Conservation (phyloP, 176 grass and related monocot genomes). For the Dendrocalamus sinicus region DNA sequence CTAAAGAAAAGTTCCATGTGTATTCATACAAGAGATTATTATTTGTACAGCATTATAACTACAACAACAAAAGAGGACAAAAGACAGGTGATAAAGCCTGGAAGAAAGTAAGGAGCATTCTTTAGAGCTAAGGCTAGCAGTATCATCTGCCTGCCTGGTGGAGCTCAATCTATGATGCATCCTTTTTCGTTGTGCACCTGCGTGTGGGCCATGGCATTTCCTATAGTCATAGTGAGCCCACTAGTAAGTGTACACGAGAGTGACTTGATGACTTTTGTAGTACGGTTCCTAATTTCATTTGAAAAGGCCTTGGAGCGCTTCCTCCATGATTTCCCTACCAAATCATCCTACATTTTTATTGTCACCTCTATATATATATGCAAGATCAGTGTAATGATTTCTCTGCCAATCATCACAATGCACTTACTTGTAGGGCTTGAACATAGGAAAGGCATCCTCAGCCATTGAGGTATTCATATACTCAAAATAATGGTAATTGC, state of each 20-base stretch:
- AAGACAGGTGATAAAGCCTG: constrained; percentile 31
- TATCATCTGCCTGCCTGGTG: constrained; percentile 16
- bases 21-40: neutral
- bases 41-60: constrained; percentile 13
- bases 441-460: constrained; percentile 31
- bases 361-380: constrained; percentile 6
- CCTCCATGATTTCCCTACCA: constrained; percentile 49
- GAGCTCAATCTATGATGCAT: constrained; percentile 33
- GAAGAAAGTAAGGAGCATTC: constrained; percentile 36
- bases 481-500: neutral
- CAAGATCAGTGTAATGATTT: constrained; percentile 30
- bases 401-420: constrained; percentile 28
- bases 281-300: constrained; percentile 31
- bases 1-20: neutral
- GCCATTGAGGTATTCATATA: constrained; percentile 6
- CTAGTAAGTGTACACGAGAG: constrained; percentile 41
- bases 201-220: constrained; percentile 25
- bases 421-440: constrained; percentile 43
- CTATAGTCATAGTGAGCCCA: constrained; percentile 22
- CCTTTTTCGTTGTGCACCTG: constrained; percentile 9
- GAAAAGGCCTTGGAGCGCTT: constrained; percentile 14
- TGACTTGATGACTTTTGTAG: constrained; percentile 31
- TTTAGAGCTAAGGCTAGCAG: constrained; percentile 41
- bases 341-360: constrained; percentile 11
- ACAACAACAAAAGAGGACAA: constrained; percentile 4